phyloP scores from a whole-genome alignment of 495 filamentous ascomycete species.

The Daldinia caldariorum region DNA sequence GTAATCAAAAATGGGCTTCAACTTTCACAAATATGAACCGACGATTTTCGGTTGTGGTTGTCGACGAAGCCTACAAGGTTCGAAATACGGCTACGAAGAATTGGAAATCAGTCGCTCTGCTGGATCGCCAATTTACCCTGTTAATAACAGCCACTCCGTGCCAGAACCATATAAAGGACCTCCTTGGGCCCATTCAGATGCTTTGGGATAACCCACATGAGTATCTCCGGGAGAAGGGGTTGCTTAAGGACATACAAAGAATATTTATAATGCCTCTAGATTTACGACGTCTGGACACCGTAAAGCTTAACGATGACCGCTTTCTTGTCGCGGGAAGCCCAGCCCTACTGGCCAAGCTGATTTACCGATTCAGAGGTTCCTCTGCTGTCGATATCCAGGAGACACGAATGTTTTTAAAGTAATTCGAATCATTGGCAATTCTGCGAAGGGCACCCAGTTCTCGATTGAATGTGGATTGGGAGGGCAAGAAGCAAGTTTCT shows the following conservation, averaged over 20 bases:
- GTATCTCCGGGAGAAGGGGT: slow-evolving; percentile 2
- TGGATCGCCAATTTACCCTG: slow-evolving; percentile 41
- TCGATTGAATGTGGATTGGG: slow-evolving; percentile 34
- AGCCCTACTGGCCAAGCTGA: slow-evolving; percentile 21
- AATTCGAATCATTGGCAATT: slow-evolving; percentile 43
- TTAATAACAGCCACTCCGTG: slow-evolving; percentile 45
- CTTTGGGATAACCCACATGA: slow-evolving; percentile 32
- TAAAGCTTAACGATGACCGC: slow-evolving; percentile 10
- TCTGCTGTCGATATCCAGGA: slow-evolving; percentile 17
- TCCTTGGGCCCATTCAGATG: slow-evolving; percentile 35
- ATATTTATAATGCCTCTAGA: neutral
- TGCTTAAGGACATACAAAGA: neutral
- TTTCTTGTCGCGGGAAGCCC: slow-evolving; percentile 38
- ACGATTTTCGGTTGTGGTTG: slow-evolving; percentile 42
- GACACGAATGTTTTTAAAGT: slow-evolving; percentile 34
- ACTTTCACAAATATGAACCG: slow-evolving; percentile 28
- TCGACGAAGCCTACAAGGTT: slow-evolving; percentile 46
- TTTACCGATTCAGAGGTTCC: neutral
- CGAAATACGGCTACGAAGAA: slow-evolving; percentile 25
- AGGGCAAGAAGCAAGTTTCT: slow-evolving; percentile 8
- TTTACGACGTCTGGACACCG: slow-evolving; percentile 19
- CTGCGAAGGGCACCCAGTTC: slow-evolving; percentile 44
- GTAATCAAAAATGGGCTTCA: slow-evolving; percentile 21
- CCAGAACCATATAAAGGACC: slow-evolving; percentile 38
- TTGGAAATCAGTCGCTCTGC: slow-evolving; percentile 38